Percentiles rank a stretch among this genome's conserved stretches.
phyloP scores from a whole-genome alignment of 1,284 basidiomycete genomes.

The Ceratobasidium sp. region DNA sequence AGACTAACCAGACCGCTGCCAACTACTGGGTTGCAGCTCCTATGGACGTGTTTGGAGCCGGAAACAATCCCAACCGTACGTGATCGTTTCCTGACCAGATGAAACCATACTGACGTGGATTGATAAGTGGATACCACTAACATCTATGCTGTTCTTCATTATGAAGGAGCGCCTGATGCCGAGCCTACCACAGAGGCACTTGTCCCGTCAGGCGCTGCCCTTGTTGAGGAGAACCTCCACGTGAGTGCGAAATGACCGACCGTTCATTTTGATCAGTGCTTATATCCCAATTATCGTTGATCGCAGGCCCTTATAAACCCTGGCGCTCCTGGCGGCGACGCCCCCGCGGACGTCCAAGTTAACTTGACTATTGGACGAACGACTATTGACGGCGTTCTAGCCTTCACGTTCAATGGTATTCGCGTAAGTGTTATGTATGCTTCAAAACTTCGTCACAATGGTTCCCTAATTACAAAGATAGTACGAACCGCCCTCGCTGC shows the following conservation, averaged over 20 bases:
- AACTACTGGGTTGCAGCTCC: constrained; percentile 28
- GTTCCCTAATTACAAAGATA: background rate
- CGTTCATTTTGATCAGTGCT: background rate
- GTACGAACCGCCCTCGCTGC: constrained; percentile 25
- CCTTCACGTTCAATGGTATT: constrained; percentile 4
- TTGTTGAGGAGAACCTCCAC: constrained; percentile 24
- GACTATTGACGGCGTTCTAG: background rate
- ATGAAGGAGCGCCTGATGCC: constrained; percentile 3
- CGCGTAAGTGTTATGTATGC: background rate
- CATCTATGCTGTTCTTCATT: constrained; percentile 14
- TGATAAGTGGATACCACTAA: constrained; percentile 9
- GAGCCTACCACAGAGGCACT: constrained; percentile 8
- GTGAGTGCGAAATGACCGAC: too few species aligned
- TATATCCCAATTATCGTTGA: background rate
- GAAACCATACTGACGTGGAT: background rate
- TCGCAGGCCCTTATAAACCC: constrained; percentile 19
- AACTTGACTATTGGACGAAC: constrained; percentile 18
- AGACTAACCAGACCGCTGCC: constrained; percentile 24
- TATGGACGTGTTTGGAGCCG: constrained; percentile 2
- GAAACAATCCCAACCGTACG: background rate
- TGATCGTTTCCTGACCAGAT: background rate
- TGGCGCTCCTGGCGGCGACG: constrained; percentile 28
- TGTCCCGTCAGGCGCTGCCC: background rate
- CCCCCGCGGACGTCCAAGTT: constrained; percentile 8
- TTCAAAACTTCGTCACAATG: background rate